A percentile compares a stretch with the other conserved stretches of the same genome.
phyloP scores from a whole-genome alignment of 2,329 filamentous ascomycete genomes.

The Colletotrichum caudatum region DNA sequence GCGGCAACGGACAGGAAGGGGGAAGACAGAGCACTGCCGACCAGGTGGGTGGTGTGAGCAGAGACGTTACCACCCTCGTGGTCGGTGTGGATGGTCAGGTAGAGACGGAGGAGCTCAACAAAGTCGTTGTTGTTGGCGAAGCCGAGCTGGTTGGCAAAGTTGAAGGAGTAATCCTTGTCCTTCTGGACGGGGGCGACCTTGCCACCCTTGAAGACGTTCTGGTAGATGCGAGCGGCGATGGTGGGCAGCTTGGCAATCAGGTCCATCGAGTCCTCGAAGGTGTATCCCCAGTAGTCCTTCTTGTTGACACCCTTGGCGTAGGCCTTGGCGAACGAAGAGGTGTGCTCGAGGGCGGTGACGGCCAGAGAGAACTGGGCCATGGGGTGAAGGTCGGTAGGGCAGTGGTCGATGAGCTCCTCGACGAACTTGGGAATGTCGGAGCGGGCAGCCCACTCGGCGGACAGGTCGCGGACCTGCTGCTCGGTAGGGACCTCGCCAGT shows the following conservation, averaged over 20 bases:
- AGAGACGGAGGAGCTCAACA: constrained; percentile 97
- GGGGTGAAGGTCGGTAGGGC: constrained; percentile 97
- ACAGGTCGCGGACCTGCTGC: constrained; percentile 98
- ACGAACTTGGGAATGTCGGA: constrained; percentile 98
- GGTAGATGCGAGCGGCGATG: constrained; percentile 98
- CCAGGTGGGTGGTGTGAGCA: constrained; percentile 98
- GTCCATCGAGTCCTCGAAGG: constrained; percentile 99
- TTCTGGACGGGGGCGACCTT: constrained; percentile 96
- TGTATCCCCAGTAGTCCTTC: constrained; percentile 99
- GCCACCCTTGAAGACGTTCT: constrained; percentile 99
- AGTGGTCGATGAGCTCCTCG: constrained; percentile 99
- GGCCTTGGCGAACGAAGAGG: constrained; percentile 96
- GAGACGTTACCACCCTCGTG: constrained; percentile 99
- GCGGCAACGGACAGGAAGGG: constrained; percentile 96
- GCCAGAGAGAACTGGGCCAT: constrained; percentile 99
- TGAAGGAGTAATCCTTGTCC: constrained; percentile 99
- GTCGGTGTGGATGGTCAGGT: constrained; percentile 99
- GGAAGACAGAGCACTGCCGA: constrained; percentile 95
- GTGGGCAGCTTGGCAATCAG: constrained; percentile 99
- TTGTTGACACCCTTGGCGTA: constrained; percentile 99
- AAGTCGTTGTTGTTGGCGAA: constrained; percentile 97
- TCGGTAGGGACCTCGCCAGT: constrained; percentile 97
- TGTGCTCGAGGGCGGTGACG: constrained; percentile 97
- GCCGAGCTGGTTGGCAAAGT: constrained; percentile 99
- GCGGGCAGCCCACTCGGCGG: constrained; percentile 98